Evolutionary conservation across 2,329 filamentous ascomycete genomes (phyloP).

Genomic region (Colletotrichum lentis): DNA sequence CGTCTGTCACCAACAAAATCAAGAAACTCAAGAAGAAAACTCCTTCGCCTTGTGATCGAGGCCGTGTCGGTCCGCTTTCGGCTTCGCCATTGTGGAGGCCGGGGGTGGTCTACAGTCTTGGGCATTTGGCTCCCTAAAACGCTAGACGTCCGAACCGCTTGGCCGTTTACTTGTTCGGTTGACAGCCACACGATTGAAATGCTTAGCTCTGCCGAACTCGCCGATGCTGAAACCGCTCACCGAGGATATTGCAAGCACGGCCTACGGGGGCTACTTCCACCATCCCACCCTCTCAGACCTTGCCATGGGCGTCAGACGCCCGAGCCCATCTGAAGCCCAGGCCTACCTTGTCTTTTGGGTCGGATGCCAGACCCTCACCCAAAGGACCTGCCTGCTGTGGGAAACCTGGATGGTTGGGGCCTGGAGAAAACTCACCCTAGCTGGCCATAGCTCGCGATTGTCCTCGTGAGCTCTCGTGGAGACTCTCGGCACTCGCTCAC

Average conservation of each 20-base stretch:
- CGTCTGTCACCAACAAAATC: neutral
- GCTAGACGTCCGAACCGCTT: slow-evolving; percentile 12
- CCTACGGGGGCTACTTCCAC: slow-evolving; percentile 32
- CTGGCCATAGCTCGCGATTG: slow-evolving; percentile 26
- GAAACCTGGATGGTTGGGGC: slow-evolving; percentile 26
- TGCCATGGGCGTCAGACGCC: slow-evolving; percentile 26
- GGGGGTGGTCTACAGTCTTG: slow-evolving; percentile 23
- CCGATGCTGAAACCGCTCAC: slow-evolving; percentile 30
- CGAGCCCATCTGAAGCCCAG: slow-evolving; percentile 28
- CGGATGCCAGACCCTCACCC: slow-evolving; percentile 4
- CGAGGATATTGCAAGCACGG: slow-evolving; percentile 25
- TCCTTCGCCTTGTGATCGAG: slow-evolving; percentile 28
- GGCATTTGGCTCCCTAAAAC: slow-evolving; percentile 22
- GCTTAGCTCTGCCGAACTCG: slow-evolving; percentile 26
- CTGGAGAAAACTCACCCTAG: slow-evolving; percentile 17
- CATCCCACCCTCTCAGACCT: slow-evolving; percentile 29
- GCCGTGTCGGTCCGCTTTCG: slow-evolving; percentile 34
- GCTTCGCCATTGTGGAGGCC: slow-evolving; percentile 30
- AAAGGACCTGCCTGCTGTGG: slow-evolving; percentile 1
- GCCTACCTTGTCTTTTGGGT: slow-evolving; percentile 3
- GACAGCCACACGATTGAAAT: slow-evolving; percentile 12
- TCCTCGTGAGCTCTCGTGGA: slow-evolving; percentile 36
- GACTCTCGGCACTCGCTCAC: slow-evolving; percentile 36
- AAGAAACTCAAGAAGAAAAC: slow-evolving; percentile 5
- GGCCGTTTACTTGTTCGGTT: slow-evolving; percentile 20